Conservation (phyloP, 352 stramenopile genomes). For the Pythium rishiriense region DNA sequence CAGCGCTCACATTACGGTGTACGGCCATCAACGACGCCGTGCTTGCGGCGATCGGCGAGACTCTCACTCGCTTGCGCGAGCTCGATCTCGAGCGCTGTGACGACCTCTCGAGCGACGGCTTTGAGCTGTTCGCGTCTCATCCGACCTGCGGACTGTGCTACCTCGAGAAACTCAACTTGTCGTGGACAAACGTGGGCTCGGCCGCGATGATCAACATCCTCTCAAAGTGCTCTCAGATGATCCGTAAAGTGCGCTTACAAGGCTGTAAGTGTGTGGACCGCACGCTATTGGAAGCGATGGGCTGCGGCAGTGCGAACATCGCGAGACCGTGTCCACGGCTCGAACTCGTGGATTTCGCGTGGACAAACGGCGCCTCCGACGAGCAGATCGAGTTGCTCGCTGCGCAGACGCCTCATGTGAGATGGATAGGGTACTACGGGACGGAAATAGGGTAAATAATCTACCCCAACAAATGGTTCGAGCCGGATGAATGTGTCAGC, state of each 20-base stretch:
- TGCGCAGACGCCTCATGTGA: background rate
- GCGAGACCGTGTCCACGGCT: conserved; percentile 14
- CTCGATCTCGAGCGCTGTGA: conserved; percentile 33
- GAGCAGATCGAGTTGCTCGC: conserved; percentile 14
- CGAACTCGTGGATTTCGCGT: conserved; percentile 29
- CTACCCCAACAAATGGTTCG: no score
- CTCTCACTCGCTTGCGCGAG: conserved; percentile 6
- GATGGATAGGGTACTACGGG: conserved; percentile 31
- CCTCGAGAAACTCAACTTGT: conserved; percentile 28
- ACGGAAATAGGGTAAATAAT: conserved; percentile 8
- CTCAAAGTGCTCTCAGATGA: background rate
- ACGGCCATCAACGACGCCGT: conserved; percentile 19
- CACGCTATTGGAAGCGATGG: conserved; percentile 16
- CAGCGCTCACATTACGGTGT: conserved; percentile 23
- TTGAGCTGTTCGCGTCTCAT: conserved; percentile 8
- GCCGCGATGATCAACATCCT: conserved; percentile 5
- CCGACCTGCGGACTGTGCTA: background rate
- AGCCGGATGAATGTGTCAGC: no score
- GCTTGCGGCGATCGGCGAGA: conserved; percentile 1
- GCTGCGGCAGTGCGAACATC: no score
- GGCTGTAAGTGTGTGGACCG: conserved; percentile 22
- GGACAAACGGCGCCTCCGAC: conserved; percentile 27
- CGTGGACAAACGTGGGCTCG: conserved; percentile 25
- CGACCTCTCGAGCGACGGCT: conserved; percentile 16
- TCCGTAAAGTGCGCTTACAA: conserved; percentile 26